phyloP scores from a whole-genome alignment of 495 filamentous ascomycete genomes.

The Clohesyomyces aquaticus region DNA sequence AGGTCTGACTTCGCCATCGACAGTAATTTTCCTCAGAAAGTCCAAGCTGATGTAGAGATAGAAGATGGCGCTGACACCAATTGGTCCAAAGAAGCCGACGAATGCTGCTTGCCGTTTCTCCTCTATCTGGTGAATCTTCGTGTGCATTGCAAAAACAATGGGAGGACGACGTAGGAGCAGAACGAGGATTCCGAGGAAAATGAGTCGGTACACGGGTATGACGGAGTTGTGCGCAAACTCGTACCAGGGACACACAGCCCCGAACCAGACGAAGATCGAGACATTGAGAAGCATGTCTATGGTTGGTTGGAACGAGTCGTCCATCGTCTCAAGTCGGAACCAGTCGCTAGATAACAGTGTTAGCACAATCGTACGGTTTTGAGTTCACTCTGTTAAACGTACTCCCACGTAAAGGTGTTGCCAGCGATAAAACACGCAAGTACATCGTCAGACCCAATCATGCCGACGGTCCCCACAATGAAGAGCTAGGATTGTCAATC shows the following conservation, averaged over 20 bases:
- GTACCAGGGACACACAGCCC: constrained; percentile 83
- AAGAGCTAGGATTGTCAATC: constrained; percentile 58
- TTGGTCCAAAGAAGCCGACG: constrained; percentile 91
- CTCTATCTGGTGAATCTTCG: constrained; percentile 79
- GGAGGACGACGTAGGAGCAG: constrained; percentile 80
- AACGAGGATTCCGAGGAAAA: constrained; percentile 79
- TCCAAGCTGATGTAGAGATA: constrained; percentile 81
- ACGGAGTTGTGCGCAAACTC: constrained; percentile 68
- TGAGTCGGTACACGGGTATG: constrained; percentile 75
- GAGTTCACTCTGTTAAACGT: constrained; percentile 31
- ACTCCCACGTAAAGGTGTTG: constrained; percentile 86
- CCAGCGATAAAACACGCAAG: constrained; percentile 93
- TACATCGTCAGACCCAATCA: constrained; percentile 90
- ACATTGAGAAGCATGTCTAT: constrained; percentile 89
- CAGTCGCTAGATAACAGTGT: constrained; percentile 60
- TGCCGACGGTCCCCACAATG: constrained; percentile 81
- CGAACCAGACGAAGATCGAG: constrained; percentile 88
- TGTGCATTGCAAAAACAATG: constrained; percentile 72
- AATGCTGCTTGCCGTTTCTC: constrained; percentile 73
- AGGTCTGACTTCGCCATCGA: constrained; percentile 62
- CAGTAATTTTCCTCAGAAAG: constrained; percentile 59
- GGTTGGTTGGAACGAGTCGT: constrained; percentile 88
- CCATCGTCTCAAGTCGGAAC: constrained; percentile 86
- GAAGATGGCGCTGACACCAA: constrained; percentile 91
- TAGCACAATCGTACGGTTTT: not conserved